Evolutionary conservation across 306 rosid species (phyloP), one percentile per base, ranked within the genome.

Genomic region (Heteromeles arbutifolia): DNA sequence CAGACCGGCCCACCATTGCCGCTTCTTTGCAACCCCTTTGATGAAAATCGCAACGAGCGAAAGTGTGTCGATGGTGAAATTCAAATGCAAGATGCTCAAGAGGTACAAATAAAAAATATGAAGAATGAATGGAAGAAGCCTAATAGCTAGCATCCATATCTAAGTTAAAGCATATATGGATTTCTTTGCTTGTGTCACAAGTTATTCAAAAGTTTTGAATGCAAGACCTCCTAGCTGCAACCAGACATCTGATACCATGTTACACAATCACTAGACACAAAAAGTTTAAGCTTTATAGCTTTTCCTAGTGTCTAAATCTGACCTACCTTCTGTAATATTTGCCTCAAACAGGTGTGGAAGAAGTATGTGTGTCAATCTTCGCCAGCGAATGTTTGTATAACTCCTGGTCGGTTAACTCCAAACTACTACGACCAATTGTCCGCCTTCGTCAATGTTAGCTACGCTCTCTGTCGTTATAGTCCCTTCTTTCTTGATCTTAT

Each of bases 1-100:
- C 91, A 92, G 74, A 90, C 96, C 21, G 93, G 95, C 5, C 86
- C 93, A 1, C 56, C 22, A 31, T 31, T 90, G 69, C 97, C 97
- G 9, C 8, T 22, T 29, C 88, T 95, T 26, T 95, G 97, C 90
- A 89, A 80, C 71, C 98, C 96, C 18, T 89, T 82, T 18, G 2
- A 82, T 19, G 0, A 68, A 3, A 54, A 88, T 68, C 82, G 79
- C 74, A 70, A 87, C 2, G 10, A 1, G 29, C 85, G 89, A 34
- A 63, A 24, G 32, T 94, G 97, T 74, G 63, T 9, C 0, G 28
- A 81, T 0, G 85, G 84, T 56, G 98, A 94, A 84, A 85, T 86
- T 8, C 24, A 84, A 8, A 66, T 90, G 39, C 37, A 43, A 54
- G 77, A 84, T 4, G 89, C 90, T 14, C 15, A 28, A 4, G 31